These are phyloP conservation scores for Phytopythium aichiense DNA, from an alignment of 352 stramenopile genomes.

Conservation along the genomic window DNA sequence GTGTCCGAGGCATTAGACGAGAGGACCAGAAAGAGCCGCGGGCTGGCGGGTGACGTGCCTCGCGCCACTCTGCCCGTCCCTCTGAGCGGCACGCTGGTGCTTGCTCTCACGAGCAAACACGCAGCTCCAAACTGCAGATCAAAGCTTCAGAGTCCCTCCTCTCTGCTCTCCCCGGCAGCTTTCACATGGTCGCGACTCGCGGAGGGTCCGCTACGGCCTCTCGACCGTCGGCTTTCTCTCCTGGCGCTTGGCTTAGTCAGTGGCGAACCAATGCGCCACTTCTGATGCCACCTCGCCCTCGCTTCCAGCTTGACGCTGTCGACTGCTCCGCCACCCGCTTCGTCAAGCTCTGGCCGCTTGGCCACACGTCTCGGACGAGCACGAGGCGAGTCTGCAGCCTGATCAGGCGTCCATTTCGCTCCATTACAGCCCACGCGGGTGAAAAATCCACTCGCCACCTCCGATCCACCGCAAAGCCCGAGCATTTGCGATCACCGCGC, in stretches of 20 bases:
- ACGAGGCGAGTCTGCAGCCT: not conserved
- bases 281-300: no score
- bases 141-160: not conserved
- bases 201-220: not conserved
- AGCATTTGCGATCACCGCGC: not conserved
- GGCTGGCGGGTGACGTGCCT: not conserved
- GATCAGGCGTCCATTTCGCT: not conserved
- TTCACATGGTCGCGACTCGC: not conserved
- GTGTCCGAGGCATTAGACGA: not conserved
- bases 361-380: not conserved
- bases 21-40: slow-evolving; percentile 4
- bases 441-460: not conserved
- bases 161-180: not conserved
- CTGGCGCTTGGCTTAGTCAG: not conserved
- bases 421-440: not conserved
- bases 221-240: not conserved
- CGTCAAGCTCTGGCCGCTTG: not conserved
- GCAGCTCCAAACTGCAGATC: not conserved
- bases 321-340: not conserved
- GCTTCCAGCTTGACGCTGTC: not conserved
- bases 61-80: not conserved
- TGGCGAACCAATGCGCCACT: not conserved
- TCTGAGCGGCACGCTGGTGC: not conserved
- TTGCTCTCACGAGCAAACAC: not conserved
- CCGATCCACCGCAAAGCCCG: not conserved